Evolutionary conservation across 2,329 filamentous ascomycete genomes (phyloP).

Genomic region (Cytospora leucostoma): DNA sequence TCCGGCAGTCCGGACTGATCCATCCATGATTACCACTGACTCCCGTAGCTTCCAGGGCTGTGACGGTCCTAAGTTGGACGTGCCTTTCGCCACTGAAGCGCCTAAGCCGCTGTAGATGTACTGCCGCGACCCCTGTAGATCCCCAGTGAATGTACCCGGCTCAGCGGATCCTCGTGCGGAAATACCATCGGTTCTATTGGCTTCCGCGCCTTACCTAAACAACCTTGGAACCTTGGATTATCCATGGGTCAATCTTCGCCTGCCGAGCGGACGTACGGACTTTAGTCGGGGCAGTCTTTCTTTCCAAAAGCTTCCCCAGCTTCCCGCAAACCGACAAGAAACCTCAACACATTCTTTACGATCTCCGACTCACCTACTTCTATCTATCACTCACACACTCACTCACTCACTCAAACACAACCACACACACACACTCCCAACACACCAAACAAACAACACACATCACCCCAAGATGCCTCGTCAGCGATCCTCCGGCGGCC

Average conservation of each 20-base stretch:
- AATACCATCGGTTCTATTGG: slow-evolving; percentile 33
- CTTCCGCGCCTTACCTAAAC: slow-evolving; percentile 30
- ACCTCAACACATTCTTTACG: slow-evolving; percentile 10
- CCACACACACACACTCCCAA: slow-evolving; percentile 14
- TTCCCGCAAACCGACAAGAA: slow-evolving; percentile 10
- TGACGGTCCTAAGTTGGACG: background rate
- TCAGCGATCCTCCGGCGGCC: slow-evolving; percentile 67
- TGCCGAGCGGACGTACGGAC: slow-evolving; percentile 27
- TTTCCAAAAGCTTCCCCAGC: slow-evolving; percentile 27
- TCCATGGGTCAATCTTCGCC: slow-evolving; percentile 29
- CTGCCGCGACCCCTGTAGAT: background rate
- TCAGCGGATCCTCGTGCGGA: slow-evolving; percentile 30
- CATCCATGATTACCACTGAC: background rate
- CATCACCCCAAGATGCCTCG: slow-evolving; percentile 66
- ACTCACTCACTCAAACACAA: background rate
- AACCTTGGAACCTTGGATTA: too few relatives aligned
- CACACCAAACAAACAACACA: background rate
- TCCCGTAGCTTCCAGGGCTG: background rate
- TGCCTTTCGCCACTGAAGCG: background rate
- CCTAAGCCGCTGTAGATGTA: background rate
- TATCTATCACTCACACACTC: slow-evolving; percentile 16
- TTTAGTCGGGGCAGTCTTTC: slow-evolving; percentile 31
- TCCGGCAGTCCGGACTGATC: too few relatives aligned
- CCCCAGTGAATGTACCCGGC: slow-evolving; percentile 30
- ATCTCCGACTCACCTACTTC: slow-evolving; percentile 14